These are phyloP conservation scores for Vaccinium myrtillus DNA, from an alignment of 148 eudicot species.

Conservation along the genomic window DNA sequence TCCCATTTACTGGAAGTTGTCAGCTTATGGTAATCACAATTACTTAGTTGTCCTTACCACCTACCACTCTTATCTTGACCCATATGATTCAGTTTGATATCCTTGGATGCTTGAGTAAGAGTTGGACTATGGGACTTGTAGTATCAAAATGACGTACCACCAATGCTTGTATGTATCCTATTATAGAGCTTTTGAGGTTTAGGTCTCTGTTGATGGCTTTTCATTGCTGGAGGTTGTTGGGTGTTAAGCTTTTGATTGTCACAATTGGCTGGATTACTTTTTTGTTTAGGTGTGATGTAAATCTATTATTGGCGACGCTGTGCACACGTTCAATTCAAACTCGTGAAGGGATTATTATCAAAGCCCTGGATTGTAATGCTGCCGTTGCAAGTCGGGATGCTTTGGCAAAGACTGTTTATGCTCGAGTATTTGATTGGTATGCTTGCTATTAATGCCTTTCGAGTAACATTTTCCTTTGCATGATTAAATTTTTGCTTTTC, in stretches of 20 bases:
- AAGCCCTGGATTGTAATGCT: slow-evolving; percentile 87
- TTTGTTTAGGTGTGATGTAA: slow-evolving; percentile 72
- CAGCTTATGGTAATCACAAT: not conserved
- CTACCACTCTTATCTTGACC: not conserved
- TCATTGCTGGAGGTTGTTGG: not conserved
- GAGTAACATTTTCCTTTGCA: not conserved
- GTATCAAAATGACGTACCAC: not conserved
- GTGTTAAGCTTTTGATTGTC: not conserved
- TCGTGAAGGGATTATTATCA: slow-evolving; percentile 82
- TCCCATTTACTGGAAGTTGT: not conserved
- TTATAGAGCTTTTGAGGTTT: not conserved
- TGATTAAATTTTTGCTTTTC: not conserved
- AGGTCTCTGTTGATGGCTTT: not conserved
- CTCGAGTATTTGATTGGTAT: slow-evolving; percentile 94
- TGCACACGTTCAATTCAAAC: slow-evolving; percentile 95
- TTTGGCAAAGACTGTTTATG: slow-evolving; percentile 94
- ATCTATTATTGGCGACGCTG: slow-evolving; percentile 67
- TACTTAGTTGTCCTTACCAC: not conserved
- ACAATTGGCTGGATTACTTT: not conserved
- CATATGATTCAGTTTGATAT: not conserved
- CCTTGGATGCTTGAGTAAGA: not conserved
- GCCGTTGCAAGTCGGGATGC: slow-evolving; percentile 96
- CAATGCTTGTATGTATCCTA: not conserved
- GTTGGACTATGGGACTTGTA: not conserved
- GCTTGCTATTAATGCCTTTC: slow-evolving; percentile 16